Evolutionary conservation across 2,329 filamentous ascomycete species (phyloP), one percentile per base, ranked within the genome.

Genomic region (Microsporum audouinii): DNA sequence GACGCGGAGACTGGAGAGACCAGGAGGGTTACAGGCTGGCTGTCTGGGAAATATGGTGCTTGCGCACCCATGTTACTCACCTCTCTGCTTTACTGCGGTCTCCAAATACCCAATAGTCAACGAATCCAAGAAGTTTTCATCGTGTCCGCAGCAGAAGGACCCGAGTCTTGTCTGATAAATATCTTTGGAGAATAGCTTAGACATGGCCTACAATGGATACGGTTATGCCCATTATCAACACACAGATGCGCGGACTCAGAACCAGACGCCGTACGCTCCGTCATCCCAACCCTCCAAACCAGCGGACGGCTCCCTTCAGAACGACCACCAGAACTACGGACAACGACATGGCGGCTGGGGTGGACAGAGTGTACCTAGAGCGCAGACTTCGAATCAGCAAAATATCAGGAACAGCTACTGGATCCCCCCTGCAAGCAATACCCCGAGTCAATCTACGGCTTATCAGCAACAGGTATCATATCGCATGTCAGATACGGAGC

Each of bases 201-300:
- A 34, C 36, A 65, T 65, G 64, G 63, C 63, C 29, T 65, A 64
- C 31, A 49, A 61, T n/a, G 63, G 64, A 12, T 65, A 60, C 41
- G 61, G 60, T 8, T 65, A 63, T 7, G 34, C 60, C 12, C 55
- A 60, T 29, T 60, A 64, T 53, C 63, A 62, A 38, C 55, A 64
- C 14, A 36, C 57, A 41, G 12, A 58, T n/a, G 41, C 38, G 6
- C 57, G 62, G 7, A 51, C 47, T 17, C 60, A 61, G 34, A 57
- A 17, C 27, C 41, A 57, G 43, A 23, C 33, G 43, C 51, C 57
- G 8, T 59, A 60, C 55, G 43, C 59, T 14, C 33, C 63, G 17
- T 31, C 60, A 31, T 60, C 60, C 39, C 33, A 56, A 7, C 29
- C 53, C 31, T 57, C 61, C 6, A 59, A 47, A 14, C 41, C 49